Percentiles rank a stretch among this genome's conserved stretches.
Conservation (phyloP, 345 rosid species). For the Aquilaria malaccensis region DNA sequence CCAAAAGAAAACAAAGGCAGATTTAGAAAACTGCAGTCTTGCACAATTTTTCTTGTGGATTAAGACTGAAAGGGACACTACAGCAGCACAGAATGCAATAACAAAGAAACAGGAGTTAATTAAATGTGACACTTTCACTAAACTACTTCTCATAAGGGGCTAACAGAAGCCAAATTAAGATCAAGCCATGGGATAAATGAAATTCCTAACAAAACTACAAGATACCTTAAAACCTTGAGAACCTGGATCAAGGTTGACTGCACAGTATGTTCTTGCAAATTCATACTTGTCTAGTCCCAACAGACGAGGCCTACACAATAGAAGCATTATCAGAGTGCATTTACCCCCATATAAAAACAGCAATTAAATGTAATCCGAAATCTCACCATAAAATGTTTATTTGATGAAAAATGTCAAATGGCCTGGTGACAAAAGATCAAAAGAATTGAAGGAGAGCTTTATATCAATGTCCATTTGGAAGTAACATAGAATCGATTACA, state of each 20-base stretch:
- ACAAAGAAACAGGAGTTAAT: too few relatives aligned
- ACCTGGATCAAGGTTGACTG: slow-evolving; percentile 40
- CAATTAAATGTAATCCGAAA: slow-evolving; percentile 17
- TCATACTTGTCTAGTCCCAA: slow-evolving; percentile 84
- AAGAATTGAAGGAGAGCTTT: background rate
- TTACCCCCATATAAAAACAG: slow-evolving; percentile 13
- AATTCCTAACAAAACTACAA: slow-evolving; percentile 12
- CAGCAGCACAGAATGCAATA: too few relatives aligned
- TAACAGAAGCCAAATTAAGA: background rate
- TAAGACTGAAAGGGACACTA: too few relatives aligned
- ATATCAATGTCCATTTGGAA: background rate
- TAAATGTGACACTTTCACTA: too few relatives aligned
- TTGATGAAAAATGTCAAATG: slow-evolving; percentile 95
- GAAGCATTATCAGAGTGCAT: slow-evolving; percentile 17
- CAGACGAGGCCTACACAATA: slow-evolving; percentile 78
- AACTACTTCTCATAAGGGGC: too few relatives aligned
- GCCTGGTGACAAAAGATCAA: slow-evolving; percentile 49
- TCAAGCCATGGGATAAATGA: background rate
- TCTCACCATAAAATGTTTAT: slow-evolving; percentile 89
- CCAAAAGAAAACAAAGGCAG: too few relatives aligned
- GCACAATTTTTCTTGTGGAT: too few relatives aligned
- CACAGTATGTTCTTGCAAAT: slow-evolving; percentile 86
- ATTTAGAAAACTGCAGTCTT: too few relatives aligned
- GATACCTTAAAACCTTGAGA: slow-evolving; percentile 74
- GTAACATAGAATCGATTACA: background rate